phyloP scores from a whole-genome alignment of 2,329 filamentous ascomycete genomes.

The Zelopaecilomyces penicillatus region DNA sequence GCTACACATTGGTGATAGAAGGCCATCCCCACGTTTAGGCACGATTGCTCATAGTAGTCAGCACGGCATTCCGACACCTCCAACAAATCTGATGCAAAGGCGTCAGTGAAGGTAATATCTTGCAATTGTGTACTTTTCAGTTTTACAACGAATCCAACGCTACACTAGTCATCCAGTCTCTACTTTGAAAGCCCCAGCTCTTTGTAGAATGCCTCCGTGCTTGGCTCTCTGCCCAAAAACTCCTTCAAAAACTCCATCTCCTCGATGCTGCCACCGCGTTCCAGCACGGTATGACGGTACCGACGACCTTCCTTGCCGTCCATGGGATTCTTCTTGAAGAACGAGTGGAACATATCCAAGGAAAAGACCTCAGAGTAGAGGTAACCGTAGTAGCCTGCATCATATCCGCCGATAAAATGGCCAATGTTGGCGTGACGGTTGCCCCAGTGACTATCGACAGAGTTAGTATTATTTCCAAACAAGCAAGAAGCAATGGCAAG shows the following conservation, averaged over 20 bases:
- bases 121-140: no score
- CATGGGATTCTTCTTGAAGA: constrained; percentile 74
- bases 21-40: no score
- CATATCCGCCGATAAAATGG: constrained; percentile 76
- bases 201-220: constrained; percentile 69
- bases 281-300: constrained; percentile 70
- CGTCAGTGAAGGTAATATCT: no score
- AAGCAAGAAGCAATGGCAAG: not conserved
- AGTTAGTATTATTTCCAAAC: constrained; percentile 17
- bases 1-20: no score
- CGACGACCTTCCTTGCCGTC: constrained; percentile 62
- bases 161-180: not conserved
- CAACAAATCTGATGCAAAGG: no score
- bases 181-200: constrained; percentile 50
- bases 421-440: constrained; percentile 74
- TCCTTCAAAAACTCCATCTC: constrained; percentile 74
- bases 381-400: constrained; percentile 76
- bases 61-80: no score
- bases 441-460: constrained; percentile 51
- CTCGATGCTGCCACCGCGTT: constrained; percentile 69
- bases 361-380: constrained; percentile 72
- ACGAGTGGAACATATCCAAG: constrained; percentile 76
- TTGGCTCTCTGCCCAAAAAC: constrained; percentile 70
- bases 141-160: no score
- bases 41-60: no score